Base-by-base conservation (phyloP, 2,329 filamentous ascomycete species). In the Alternaria gaisen region DNA sequence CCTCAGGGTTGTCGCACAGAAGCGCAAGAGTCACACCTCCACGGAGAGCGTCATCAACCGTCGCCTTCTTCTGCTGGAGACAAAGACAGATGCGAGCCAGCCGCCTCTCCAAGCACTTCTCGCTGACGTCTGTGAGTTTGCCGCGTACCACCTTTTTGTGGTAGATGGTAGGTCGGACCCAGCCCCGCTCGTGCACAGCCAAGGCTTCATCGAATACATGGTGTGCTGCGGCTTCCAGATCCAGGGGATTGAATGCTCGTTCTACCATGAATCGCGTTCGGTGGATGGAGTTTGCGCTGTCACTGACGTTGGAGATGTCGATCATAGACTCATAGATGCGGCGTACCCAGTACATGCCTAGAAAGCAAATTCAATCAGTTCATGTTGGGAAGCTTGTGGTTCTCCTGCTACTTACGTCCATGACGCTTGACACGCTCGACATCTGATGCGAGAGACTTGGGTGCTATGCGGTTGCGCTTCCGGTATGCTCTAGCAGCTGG, bases 261-360 rank as follows among this genome's bases (percentile, higher is more conserved):
- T 30, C 24, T 2, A 42, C 20, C 3, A 20, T 47, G 60, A 77
- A 72, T 26, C 73, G 72, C 4, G 42, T 16, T 24, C 64, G 63
- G 50, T 74, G 65, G 47, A 61, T 63, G 0, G 69, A 72, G 0
- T 28, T 6, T 1, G 5, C 24, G 36, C 64, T 42, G 57, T 77
- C 74, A 41, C 47, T 61, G 34, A 72, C 61, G 28, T 56, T 4
- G 24, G 42, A n/a, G 11, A 64, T 54, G 58, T 72, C 61, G 59
- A 75, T 71, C 63, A 77, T 76, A 48, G 73, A 55, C 3, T 74
- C 59, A 63, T 72, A 76, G 54, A 77, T 65, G 11, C 67, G 66
- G n/a, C 59, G 59, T 5, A 75, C 73, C 74, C 74, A 77, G 67
- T 72, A 73, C 9, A 61, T 56, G n/a, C 65, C 65, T 67, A 26